Conservation (phyloP, 306 rosid genomes). For the Prunus campanulata region DNA sequence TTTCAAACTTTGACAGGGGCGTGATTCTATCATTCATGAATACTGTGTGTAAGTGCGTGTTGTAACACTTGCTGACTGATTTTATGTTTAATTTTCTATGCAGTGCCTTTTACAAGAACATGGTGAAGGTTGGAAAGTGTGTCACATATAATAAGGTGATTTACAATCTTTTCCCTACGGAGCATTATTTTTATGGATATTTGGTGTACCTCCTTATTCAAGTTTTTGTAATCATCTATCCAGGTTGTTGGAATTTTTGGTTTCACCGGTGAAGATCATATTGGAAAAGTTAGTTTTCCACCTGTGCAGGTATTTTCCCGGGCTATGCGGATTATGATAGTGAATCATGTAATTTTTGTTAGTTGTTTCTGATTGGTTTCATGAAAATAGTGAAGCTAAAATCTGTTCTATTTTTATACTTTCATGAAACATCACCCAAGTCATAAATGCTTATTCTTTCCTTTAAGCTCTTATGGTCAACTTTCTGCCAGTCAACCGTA, state of each 20-base stretch:
- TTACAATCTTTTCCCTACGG: neutral
- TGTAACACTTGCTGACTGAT: neutral
- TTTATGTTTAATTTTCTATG: slow-evolving; percentile 21
- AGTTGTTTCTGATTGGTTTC: neutral
- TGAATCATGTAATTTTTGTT: neutral
- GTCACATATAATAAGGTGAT: slow-evolving; percentile 76
- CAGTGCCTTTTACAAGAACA: slow-evolving; percentile 84
- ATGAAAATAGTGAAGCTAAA: neutral
- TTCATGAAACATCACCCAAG: neutral
- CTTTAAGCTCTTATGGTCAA: neutral
- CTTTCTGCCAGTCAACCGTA: neutral
- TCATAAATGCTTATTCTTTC: neutral
- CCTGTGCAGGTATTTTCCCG: slow-evolving; percentile 72
- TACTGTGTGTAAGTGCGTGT: neutral
- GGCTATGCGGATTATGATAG: neutral
- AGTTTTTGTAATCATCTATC: neutral
- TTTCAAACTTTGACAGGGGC: neutral
- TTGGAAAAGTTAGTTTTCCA: slow-evolving; percentile 83
- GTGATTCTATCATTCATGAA: neutral
- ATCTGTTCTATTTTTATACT: neutral
- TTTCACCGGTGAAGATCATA: slow-evolving; percentile 88
- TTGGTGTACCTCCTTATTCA: neutral
- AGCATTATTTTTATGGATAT: neutral
- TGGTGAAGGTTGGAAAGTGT: slow-evolving; percentile 71
- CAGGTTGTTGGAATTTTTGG: slow-evolving; percentile 95